Evolutionary conservation across 1,284 basidiomycete genomes (phyloP).

Genomic region (Trichosporon faecale): DNA sequence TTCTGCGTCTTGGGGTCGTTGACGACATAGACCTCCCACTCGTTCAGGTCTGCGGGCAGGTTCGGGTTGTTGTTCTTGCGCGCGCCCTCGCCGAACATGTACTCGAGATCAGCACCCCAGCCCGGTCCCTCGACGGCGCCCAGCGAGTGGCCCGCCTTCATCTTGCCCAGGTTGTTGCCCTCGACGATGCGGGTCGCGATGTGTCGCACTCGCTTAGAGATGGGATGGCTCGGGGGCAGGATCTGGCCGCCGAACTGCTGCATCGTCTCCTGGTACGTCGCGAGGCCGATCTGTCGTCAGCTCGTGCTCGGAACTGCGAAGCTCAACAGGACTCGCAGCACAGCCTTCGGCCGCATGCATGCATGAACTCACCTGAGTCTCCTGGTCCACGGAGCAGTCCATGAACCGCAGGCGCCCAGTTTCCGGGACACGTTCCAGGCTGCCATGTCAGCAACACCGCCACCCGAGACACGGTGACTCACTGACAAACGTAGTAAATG

Average conservation of each 20-base stretch:
- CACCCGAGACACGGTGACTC: constrained; percentile 37
- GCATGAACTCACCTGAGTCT: constrained; percentile 54
- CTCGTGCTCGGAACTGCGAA: background rate
- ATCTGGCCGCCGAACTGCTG: constrained; percentile 40
- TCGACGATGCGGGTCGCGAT: constrained; percentile 72
- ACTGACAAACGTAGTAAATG: constrained; percentile 63
- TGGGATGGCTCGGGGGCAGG: constrained; percentile 66
- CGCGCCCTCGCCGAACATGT: constrained; percentile 27
- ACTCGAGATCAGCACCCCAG: constrained; percentile 31
- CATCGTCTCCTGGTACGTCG: constrained; percentile 20
- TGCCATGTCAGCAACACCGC: constrained; percentile 40
- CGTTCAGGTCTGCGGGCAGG: constrained; percentile 31
- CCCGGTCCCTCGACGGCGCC: constrained; percentile 39
- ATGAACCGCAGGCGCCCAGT: constrained; percentile 84
- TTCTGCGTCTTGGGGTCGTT: constrained; percentile 71
- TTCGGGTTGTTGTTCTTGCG: constrained; percentile 4
- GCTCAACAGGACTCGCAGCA: too few relatives aligned
- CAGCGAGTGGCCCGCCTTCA: constrained; percentile 53
- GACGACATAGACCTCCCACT: constrained; percentile 70
- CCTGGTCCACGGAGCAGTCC: constrained; percentile 63
- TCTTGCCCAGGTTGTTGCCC: constrained; percentile 65
- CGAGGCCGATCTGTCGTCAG: constrained; percentile 19
- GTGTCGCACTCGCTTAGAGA: constrained; percentile 64
- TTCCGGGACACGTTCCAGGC: constrained; percentile 73
- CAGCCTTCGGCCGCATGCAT: background rate